A percentile compares a stretch with the other conserved stretches of the same genome.
Conservation (phyloP, 768 basidiomycete genomes). For the Termitomyces sp. region DNA sequence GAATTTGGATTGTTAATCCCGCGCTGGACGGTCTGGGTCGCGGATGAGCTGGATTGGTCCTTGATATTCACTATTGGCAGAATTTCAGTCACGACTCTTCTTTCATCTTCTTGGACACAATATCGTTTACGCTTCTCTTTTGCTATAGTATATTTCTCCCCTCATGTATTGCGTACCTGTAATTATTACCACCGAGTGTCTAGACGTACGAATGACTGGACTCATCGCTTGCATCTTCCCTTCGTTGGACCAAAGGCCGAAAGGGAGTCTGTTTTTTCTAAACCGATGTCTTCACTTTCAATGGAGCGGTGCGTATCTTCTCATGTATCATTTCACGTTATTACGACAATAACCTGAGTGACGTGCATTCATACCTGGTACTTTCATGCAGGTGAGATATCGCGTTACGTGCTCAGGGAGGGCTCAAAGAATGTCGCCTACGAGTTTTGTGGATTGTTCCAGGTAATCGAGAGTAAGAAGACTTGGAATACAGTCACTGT, state of each 20-base stretch:
- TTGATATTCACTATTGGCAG: not conserved
- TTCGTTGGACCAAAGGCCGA: not conserved
- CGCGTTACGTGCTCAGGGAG: too few relatives aligned
- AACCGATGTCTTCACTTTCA: not conserved
- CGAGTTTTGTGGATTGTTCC: too few relatives aligned
- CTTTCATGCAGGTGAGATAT: too few relatives aligned
- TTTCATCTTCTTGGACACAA: not conserved
- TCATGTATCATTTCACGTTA: too few relatives aligned
- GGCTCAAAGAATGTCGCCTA: too few relatives aligned
- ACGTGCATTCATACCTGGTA: too few relatives aligned
- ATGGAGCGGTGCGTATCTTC: too few relatives aligned
- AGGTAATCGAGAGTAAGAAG: too few relatives aligned
- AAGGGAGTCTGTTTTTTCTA: not conserved
- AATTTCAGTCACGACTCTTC: not conserved
- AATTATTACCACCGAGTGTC: not conserved
- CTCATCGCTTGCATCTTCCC: not conserved
- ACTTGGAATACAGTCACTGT: too few relatives aligned
- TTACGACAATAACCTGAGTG: too few relatives aligned
- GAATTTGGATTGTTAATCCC: not conserved
- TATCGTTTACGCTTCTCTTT: not conserved
- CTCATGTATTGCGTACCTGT: not conserved
- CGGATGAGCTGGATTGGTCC: not conserved
- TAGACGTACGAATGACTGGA: not conserved
- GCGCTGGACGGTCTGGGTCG: slow-evolving; percentile 1
- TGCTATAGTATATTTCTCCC: not conserved